Base-by-base conservation (phyloP, 495 filamentous ascomycete genomes). In the Aspergillus cavernicola region DNA sequence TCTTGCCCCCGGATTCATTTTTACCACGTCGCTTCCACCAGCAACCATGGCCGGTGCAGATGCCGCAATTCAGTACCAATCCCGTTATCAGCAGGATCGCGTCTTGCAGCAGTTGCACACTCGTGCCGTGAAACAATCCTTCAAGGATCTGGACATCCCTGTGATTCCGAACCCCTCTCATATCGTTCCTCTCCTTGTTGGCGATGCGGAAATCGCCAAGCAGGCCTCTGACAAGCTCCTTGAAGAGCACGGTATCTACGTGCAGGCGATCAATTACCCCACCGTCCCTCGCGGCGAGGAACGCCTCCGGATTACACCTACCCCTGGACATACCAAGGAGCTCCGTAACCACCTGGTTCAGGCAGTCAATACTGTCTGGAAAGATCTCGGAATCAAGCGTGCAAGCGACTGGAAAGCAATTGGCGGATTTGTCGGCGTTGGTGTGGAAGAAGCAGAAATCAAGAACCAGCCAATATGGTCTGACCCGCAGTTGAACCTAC, bases 201-300 rank as follows among this genome's bases (percentile, higher is more conserved):
- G 93, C 28, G 90, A 92, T 62, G 93, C 95, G 28, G 92, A 92
- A 67, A 74, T 95, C n/a, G 93, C 93, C 38, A 95, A 90, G 74
- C 71, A 85, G 60, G 93, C 95, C 6, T 90, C 85, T 23, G 93
- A 98, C 66, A 81, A 91, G 65, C 83, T 96, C 6, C 77, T 98
- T 8, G 83, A 89, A 54, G 83, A 93, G 52, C 85, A 93, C 70
- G 83, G 83, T 40, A 97, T 98, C 69, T 97, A 98, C 64, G 93
- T 98, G 12, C 93, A 98, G 71, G 89, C 89, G 51, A 97, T 98
- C 79, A 98, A 98, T 74, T 98, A 97, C 72, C 93, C 93, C 6
- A 98, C 93, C 48, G 93, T 98, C 1, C 93, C 93, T 1, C 88
- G 92, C 5, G 93, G 93, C 12, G 89, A 98, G 73, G 93, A 98